These are phyloP conservation scores for Xylona heveae DNA, from an alignment of 495 filamentous ascomycete species.

Conservation along the genomic window DNA sequence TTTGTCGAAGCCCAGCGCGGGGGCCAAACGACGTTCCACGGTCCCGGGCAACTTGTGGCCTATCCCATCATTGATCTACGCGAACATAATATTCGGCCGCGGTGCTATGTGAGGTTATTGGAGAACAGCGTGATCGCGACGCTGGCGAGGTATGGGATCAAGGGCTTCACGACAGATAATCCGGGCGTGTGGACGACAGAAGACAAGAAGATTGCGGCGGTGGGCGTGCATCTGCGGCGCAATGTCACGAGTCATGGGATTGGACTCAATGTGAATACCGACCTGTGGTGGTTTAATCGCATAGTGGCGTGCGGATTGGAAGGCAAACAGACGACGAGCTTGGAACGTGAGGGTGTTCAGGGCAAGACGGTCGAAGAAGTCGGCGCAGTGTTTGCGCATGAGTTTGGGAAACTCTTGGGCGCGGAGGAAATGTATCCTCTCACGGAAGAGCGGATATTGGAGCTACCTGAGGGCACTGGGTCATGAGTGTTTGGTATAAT, in stretches of 20 bases:
- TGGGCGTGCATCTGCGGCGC: constrained; percentile 73
- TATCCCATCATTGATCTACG: constrained; percentile 70
- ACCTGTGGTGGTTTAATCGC: constrained; percentile 47
- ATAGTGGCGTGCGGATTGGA: constrained; percentile 77
- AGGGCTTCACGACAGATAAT: constrained; percentile 40
- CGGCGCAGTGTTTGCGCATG: constrained; percentile 7
- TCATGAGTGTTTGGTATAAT: too few relatives aligned
- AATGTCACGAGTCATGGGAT: constrained; percentile 76
- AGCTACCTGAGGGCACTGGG: too few relatives aligned
- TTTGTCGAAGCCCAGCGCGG: constrained; percentile 56
- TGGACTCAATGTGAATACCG: constrained; percentile 58
- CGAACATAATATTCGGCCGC: constrained; percentile 25
- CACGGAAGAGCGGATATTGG: too few relatives aligned
- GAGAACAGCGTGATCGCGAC: constrained; percentile 53
- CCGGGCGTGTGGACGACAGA: constrained; percentile 65
- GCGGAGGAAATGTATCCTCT: constrained; percentile 3
- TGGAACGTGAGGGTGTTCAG: constrained; percentile 13
- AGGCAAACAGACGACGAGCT: constrained; percentile 53
- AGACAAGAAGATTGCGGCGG: constrained; percentile 58
- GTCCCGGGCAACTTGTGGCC: constrained; percentile 75
- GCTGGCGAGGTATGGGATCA: constrained; percentile 32
- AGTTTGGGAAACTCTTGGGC: constrained; percentile 8
- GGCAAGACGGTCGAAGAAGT: constrained; percentile 9
- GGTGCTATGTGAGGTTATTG: constrained; percentile 42
- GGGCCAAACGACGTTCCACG: constrained; percentile 88